Evolutionary conservation across 352 stramenopile species (phyloP).

Genomic region (Phytophthora megakarya): DNA sequence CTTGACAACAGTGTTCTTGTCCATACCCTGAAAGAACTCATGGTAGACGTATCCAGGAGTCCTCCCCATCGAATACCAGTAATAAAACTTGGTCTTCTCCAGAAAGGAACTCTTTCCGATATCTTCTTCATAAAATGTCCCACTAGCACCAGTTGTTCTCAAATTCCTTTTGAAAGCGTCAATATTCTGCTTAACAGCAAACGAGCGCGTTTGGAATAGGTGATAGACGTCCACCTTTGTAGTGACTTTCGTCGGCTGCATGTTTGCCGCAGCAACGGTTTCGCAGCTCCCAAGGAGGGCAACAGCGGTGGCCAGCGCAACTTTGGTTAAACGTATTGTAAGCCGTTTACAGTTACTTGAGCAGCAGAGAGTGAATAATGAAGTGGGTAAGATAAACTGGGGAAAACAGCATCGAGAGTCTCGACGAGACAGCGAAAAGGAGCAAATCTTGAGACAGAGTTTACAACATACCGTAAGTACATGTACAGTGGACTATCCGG

Average conservation of each 20-base stretch:
- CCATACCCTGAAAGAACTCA: constrained; percentile 19
- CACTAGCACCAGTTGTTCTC: neutral
- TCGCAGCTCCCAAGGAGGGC: constrained; percentile 6
- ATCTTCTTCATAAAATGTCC: neutral
- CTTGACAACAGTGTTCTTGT: constrained; percentile 9
- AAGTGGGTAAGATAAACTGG: constrained; percentile 24
- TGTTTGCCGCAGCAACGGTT: neutral
- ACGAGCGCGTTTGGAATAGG: neutral
- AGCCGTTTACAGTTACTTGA: neutral
- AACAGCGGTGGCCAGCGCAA: constrained; percentile 4
- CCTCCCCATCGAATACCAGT: constrained; percentile 15
- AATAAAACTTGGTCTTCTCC: constrained; percentile 17
- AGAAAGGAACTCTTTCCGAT: constrained; percentile 1
- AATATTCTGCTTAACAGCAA: neutral
- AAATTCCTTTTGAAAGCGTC: constrained; percentile 1
- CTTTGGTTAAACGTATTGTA: constrained; percentile 8
- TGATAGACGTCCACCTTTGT: too few relatives aligned
- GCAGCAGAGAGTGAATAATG: constrained; percentile 3
- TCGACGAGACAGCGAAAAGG: constrained; percentile 5
- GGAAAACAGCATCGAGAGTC: neutral
- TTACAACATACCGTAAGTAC: too few relatives aligned
- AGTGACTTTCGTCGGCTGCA: constrained; percentile 1
- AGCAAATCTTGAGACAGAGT: constrained; percentile 24
- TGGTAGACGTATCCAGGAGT: constrained; percentile 16
- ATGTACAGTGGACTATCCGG: too few relatives aligned